Evolutionary conservation across 1,139 yeast species (phyloP), one percentile per base, ranked within the genome.

Genomic region (Hemisphaericaspora xylofermentans): DNA sequence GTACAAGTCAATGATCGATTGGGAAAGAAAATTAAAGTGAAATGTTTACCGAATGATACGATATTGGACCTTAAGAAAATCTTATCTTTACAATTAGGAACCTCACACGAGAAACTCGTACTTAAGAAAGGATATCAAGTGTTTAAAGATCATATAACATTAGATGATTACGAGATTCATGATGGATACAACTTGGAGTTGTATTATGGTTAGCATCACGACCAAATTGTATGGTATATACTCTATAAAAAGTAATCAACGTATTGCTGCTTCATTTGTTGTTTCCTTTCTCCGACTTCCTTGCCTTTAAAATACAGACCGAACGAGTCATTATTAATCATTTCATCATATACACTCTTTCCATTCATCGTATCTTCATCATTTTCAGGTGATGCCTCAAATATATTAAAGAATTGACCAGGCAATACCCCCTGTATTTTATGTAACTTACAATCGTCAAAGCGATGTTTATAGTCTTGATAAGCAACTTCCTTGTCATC

Each of bases 311-410:
- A 51, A 29, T 43, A 51, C 4, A 51, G 43, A 19, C 50, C 44
- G 38, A 51, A 60, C 42, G 58, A 62, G 33, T 49, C 53, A 12
- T 43, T 40, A 25, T 30, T 31, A 31, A 35, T 31, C n/a, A 25
- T 55, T 32, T 57, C 49, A 8, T 75, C 76, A 52, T 68, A 70
- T 26, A 69, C 70, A 30, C 73, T 60, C 38, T 66, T 66, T 6
- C 76, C 77, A 45, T 61, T 68, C 3, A 54, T 35, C 1, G 77
- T 70, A 44, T 72, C 78, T 46, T 68, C 64, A 46, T 75, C 74
- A 54, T 80, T 91, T 53, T 89, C 98, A 0, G 98, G 98, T 3
- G 98, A 94, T 13, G 96, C 98, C 48, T 88, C 97, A 64, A 94
- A 94, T 1, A 94, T 95, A 58, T 94, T 94, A 63, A 93, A 94